Percentiles rank a stretch among this genome's conserved stretches.
Conservation (phyloP, 176 grass and related monocot species). For the Puccinellia tenuiflora region DNA sequence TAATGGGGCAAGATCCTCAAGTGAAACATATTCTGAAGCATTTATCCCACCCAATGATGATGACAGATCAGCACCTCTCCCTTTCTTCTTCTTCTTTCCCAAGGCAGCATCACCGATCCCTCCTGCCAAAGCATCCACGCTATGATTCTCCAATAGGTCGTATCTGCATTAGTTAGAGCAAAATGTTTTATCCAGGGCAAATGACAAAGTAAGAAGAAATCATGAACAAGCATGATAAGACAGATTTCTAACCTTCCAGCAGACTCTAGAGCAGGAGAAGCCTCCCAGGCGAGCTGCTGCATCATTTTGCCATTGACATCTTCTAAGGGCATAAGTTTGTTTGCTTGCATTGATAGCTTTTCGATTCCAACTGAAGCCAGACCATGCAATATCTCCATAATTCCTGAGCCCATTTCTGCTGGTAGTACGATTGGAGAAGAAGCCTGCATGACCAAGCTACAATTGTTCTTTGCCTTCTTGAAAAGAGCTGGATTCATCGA, state of each 20-base stretch:
- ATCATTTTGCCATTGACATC: conserved; percentile 93
- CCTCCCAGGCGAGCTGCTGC: conserved; percentile 80
- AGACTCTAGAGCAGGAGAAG: conserved; percentile 51
- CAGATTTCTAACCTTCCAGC: conserved; percentile 46
- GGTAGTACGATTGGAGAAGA: conserved; percentile 92
- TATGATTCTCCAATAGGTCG: conserved; percentile 47
- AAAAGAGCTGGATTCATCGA: conserved; percentile 80
- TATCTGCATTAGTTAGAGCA: conserved; percentile 38
- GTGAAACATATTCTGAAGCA: conserved; percentile 76
- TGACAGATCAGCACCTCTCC: conserved; percentile 33
- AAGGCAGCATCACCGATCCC: conserved; percentile 18
- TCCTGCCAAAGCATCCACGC: conserved; percentile 18
- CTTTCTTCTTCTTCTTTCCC: conserved; percentile 54
- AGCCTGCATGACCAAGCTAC: conserved; percentile 86
- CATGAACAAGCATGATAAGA: conserved; percentile 13
- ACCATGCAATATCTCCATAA: conserved; percentile 89
- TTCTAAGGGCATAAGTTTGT: conserved; percentile 93
- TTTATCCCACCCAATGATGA: conserved; percentile 36
- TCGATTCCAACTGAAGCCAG: conserved; percentile 91
- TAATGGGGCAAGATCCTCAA: conserved; percentile 92
- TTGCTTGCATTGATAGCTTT: conserved; percentile 85
- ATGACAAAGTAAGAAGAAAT: background rate
- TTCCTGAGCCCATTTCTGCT: conserved; percentile 92
- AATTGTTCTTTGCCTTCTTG: conserved; percentile 80
- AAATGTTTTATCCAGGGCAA: conserved; percentile 6